These are phyloP conservation scores for Bolboschoenus planiculmis DNA, from an alignment of 176 grass and related monocot species.

Conservation along the genomic window DNA sequence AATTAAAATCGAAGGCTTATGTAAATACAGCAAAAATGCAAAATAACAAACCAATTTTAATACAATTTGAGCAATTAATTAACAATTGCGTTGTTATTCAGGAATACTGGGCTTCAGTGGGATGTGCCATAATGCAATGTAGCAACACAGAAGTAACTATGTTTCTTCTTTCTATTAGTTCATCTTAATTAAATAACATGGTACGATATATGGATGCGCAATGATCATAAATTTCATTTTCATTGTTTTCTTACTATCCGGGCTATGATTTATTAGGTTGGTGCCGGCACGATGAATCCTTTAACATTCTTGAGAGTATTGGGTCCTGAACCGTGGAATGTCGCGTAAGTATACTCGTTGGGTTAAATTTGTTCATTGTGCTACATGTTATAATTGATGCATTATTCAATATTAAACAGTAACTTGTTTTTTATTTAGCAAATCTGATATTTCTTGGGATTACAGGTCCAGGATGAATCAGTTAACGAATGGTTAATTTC, in stretches of 20 bases:
- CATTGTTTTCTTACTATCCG: not conserved
- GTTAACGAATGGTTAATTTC: not conserved
- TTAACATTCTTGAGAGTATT: constrained; percentile 84
- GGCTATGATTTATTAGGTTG: constrained; percentile 46
- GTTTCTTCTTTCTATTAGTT: not conserved
- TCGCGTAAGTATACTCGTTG: constrained; percentile 51
- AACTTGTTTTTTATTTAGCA: not conserved
- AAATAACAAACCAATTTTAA: not conserved
- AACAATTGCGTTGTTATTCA: constrained; percentile 13
- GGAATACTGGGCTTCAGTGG: constrained; percentile 97
- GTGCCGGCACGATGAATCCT: constrained; percentile 95
- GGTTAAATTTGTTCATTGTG: not conserved
- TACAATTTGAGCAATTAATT: not conserved
- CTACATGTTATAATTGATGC: not conserved
- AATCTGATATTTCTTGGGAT: not conserved
- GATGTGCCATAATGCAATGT: constrained; percentile 92
- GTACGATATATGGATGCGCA: not conserved
- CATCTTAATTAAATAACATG: not conserved
- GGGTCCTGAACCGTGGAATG: constrained; percentile 93
- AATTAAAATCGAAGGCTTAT: not conserved
- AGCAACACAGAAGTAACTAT: constrained; percentile 79
- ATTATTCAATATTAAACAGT: not conserved
- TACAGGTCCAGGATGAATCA: not conserved
- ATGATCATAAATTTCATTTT: not conserved
- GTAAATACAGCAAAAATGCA: not conserved